Percentiles rank a stretch among this genome's conserved stretches.
phyloP scores from a whole-genome alignment of 2,329 filamentous ascomycete genomes.

The Cordyceps militaris region DNA sequence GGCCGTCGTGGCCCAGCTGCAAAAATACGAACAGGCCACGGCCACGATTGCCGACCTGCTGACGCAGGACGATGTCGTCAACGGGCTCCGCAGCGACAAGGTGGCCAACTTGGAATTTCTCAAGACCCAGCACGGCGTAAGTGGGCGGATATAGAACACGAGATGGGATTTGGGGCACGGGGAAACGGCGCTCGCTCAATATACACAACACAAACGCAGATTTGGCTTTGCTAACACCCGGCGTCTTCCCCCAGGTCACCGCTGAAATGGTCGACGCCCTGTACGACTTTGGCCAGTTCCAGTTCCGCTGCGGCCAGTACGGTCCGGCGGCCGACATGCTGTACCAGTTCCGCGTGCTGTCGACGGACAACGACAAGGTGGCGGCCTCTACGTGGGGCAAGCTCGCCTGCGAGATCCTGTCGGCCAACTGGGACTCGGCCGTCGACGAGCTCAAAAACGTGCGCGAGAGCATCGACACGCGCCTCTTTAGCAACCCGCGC shows the following conservation, averaged over 20 bases:
- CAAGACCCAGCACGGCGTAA: constrained; percentile 88
- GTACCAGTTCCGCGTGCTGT: constrained; percentile 96
- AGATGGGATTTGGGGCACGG: not conserved
- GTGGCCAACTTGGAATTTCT: constrained; percentile 97
- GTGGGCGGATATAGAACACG: constrained; percentile 24
- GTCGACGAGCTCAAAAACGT: constrained; percentile 88
- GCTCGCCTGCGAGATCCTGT: constrained; percentile 91
- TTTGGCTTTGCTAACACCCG: not conserved
- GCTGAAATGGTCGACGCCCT: constrained; percentile 93
- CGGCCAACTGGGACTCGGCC: constrained; percentile 88
- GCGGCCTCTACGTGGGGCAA: constrained; percentile 96
- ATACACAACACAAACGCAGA: too few species aligned
- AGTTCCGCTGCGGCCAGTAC: constrained; percentile 97
- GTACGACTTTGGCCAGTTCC: constrained; percentile 93
- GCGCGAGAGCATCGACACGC: constrained; percentile 85
- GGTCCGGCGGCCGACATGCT: constrained; percentile 82
- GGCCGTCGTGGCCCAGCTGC: constrained; percentile 74
- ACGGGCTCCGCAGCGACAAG: constrained; percentile 90
- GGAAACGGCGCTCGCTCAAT: too few species aligned
- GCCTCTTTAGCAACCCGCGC: constrained; percentile 92
- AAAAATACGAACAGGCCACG: constrained; percentile 79
- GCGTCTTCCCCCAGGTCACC: constrained; percentile 55
- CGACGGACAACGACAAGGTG: constrained; percentile 97
- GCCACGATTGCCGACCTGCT: constrained; percentile 82
- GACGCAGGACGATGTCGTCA: constrained; percentile 82